These are phyloP conservation scores for Crithidia mellificae DNA, from an alignment of 208 protist species.

Conservation along the genomic window DNA sequence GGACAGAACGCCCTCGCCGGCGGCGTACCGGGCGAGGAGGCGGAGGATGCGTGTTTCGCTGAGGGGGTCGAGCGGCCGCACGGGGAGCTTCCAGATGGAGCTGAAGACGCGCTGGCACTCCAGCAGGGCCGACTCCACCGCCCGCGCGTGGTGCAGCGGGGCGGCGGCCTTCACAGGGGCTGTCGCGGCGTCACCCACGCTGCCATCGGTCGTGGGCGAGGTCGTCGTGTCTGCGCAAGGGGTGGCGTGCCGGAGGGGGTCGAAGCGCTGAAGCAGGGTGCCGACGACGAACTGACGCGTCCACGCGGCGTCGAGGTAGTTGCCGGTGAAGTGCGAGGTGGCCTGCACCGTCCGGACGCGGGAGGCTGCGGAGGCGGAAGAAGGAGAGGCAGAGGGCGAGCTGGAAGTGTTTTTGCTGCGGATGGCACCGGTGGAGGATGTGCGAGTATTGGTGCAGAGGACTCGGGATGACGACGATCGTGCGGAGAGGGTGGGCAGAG, in stretches of 20 bases:
- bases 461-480: background rate
- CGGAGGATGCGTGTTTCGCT: slow-evolving; percentile 77
- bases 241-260: slow-evolving; percentile 23
- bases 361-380: no score
- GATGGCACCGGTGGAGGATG: background rate
- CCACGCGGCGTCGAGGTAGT: slow-evolving; percentile 59
- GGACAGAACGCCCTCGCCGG: slow-evolving; percentile 61
- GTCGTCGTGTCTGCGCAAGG: no score
- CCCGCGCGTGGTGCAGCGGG: background rate
- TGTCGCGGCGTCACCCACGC: background rate
- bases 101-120: slow-evolving; percentile 59
- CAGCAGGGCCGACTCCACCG: slow-evolving; percentile 51
- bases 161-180: background rate
- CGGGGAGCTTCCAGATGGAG: slow-evolving; percentile 63
- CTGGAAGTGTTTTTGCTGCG: background rate
- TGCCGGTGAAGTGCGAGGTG: slow-evolving; percentile 63
- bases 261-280: slow-evolving; percentile 71
- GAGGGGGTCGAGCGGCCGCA: slow-evolving; percentile 55
- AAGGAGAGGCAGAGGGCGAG: no score
- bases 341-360: slow-evolving; percentile 9
- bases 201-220: background rate
- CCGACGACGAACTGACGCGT: slow-evolving; percentile 83
- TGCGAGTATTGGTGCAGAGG: background rate
- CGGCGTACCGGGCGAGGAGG: slow-evolving; percentile 76
- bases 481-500: no score